Percentiles rank a stretch among this genome's conserved stretches.
Evolutionary conservation across 2,329 filamentous ascomycete genomes (phyloP).

Genomic region (Ophiostoma pallidulum): DNA sequence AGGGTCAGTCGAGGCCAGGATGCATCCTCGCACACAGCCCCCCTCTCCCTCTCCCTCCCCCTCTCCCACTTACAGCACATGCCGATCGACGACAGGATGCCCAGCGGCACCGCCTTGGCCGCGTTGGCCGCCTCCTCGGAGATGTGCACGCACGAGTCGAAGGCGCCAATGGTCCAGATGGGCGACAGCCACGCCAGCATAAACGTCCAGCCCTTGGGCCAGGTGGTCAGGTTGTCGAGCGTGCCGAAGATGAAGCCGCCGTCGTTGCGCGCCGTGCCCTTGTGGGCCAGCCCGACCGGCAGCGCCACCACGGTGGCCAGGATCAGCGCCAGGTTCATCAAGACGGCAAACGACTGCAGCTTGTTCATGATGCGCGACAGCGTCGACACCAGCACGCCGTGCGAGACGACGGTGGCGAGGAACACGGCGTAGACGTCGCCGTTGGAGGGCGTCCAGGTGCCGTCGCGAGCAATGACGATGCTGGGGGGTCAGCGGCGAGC

Average conservation of each 20-base stretch:
- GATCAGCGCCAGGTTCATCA: slow-evolving; percentile 47
- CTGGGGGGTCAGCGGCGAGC: slow-evolving; percentile 15
- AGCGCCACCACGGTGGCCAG: slow-evolving; percentile 46
- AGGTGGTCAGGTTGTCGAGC: slow-evolving; percentile 48
- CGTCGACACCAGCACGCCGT: slow-evolving; percentile 44
- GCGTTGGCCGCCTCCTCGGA: slow-evolving; percentile 53
- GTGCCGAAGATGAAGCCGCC: slow-evolving; percentile 45
- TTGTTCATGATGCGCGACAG: slow-evolving; percentile 48
- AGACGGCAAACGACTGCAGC: slow-evolving; percentile 47
- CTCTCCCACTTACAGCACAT: slow-evolving; percentile 30
- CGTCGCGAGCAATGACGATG: slow-evolving; percentile 47
- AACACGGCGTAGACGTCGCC: slow-evolving; percentile 50
- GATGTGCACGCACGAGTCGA: slow-evolving; percentile 44
- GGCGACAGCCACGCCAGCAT: slow-evolving; percentile 52
- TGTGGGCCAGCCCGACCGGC: slow-evolving; percentile 36
- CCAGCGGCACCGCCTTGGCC: slow-evolving; percentile 39
- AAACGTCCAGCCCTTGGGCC: slow-evolving; percentile 48
- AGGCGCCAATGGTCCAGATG: slow-evolving; percentile 52
- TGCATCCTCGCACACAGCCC: no score
- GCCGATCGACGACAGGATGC: slow-evolving; percentile 49
- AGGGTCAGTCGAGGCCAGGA: neutral
- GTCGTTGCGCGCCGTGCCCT: slow-evolving; percentile 33
- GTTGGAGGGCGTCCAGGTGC: slow-evolving; percentile 45
- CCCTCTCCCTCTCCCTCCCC: no score
- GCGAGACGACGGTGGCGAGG: slow-evolving; percentile 41